Conservation (phyloP, 441 rosid species). For the Syzygium syzygioides region DNA sequence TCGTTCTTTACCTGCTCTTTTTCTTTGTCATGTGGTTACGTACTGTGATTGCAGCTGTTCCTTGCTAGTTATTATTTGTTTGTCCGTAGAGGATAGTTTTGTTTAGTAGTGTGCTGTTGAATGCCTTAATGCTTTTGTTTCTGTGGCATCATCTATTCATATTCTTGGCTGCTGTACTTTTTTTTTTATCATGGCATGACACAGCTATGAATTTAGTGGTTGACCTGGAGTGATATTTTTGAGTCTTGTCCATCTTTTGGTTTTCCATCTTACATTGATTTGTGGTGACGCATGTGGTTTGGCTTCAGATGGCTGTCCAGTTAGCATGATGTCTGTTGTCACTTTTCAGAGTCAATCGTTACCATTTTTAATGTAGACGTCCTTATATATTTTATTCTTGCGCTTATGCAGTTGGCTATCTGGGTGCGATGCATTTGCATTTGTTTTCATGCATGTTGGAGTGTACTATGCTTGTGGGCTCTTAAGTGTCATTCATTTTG, state of each 20-base stretch:
- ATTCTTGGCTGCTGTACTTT: not conserved
- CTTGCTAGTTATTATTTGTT: not conserved
- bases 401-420: not conserved
- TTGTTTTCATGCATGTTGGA: not conserved
- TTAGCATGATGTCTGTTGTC: not conserved
- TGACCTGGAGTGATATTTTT: not conserved
- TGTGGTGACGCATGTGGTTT: not conserved
- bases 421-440: not conserved
- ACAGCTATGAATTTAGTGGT: not conserved
- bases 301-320: not conserved
- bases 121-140: not conserved
- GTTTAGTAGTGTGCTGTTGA: not conserved
- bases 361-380: not conserved
- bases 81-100: not conserved
- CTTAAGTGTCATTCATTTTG: not conserved
- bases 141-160: not conserved
- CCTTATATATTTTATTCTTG: not conserved
- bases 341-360: not conserved
- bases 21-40: not conserved
- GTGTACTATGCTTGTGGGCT: not conserved
- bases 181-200: not conserved
- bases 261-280: not conserved
- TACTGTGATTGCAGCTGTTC: not conserved
- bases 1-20: not conserved
- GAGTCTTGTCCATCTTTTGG: not conserved